Evolutionary conservation across 305 asterid genomes (phyloP).

Genomic region (Rubia peregrina): DNA sequence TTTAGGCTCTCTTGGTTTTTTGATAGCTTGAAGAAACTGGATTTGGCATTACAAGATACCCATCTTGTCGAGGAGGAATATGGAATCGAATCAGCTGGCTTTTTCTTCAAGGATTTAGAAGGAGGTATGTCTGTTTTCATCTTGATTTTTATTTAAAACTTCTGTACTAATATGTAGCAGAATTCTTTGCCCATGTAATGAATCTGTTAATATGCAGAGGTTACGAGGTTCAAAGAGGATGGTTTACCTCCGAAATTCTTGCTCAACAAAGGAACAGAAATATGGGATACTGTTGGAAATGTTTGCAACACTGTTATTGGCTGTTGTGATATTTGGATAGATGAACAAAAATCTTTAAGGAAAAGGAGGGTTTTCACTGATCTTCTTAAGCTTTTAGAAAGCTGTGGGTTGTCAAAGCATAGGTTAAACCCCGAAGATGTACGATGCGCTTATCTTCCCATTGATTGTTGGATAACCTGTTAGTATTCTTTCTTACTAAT

Average conservation of each 20-base stretch:
- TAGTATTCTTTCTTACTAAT: conserved; percentile 12
- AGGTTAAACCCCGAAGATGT: conserved; percentile 51
- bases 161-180: not conserved
- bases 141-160: not conserved
- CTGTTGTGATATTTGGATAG: conserved; percentile 65
- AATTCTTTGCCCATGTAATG: not conserved
- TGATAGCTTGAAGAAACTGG: conserved; percentile 55
- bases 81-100: conserved; percentile 25
- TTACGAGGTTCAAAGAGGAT: conserved; percentile 28
- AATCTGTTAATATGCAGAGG: conserved; percentile 37
- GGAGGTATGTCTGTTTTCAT: conserved; percentile 18
- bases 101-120: conserved; percentile 19
- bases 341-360: conserved; percentile 48
- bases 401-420: conserved; percentile 72
- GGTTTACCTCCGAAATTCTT: conserved; percentile 32
- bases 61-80: conserved; percentile 20
- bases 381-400: conserved; percentile 64
- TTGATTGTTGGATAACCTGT: not conserved
- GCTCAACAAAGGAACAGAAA: conserved; percentile 32
- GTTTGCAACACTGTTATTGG: conserved; percentile 40
- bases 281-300: conserved; percentile 42
- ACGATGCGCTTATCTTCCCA: conserved; percentile 13
- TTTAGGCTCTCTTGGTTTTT: conserved; percentile 52
- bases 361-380: conserved; percentile 68
- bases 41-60: conserved; percentile 19